phyloP scores from a whole-genome alignment of 495 filamentous ascomycete genomes.

The Saxophila tyrrhenica region DNA sequence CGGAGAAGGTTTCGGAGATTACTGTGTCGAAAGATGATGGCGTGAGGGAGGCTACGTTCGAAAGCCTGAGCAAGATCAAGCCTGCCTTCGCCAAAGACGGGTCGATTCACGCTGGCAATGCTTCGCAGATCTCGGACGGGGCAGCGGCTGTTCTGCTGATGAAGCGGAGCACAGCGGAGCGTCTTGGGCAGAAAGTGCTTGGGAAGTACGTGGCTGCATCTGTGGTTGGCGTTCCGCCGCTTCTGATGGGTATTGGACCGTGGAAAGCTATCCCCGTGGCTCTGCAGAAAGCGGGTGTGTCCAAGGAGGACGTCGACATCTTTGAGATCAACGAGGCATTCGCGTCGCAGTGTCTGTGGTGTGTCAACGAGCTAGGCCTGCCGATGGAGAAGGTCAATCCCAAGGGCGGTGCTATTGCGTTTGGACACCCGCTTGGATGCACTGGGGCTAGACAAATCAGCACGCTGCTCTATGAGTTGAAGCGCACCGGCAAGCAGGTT shows the following conservation, averaged over 20 bases:
- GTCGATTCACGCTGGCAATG: conserved; percentile 91
- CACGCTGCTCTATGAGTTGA: conserved; percentile 80
- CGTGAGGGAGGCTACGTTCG: conserved; percentile 69
- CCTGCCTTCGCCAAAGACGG: conserved; percentile 87
- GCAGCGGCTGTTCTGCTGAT: conserved; percentile 92
- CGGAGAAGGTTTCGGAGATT: conserved; percentile 72
- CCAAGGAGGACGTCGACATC: conserved; percentile 86
- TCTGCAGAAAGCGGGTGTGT: conserved; percentile 72
- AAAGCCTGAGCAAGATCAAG: conserved; percentile 78
- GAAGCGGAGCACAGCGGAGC: conserved; percentile 85
- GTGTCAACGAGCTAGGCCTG: conserved; percentile 74
- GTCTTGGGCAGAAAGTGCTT: conserved; percentile 74
- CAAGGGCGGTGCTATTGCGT: conserved; percentile 84
- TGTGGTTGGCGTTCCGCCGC: conserved; percentile 78
- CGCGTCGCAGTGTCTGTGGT: conserved; percentile 89
- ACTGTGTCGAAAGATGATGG: conserved; percentile 83
- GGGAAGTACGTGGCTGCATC: conserved; percentile 80
- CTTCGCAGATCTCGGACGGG: conserved; percentile 88
- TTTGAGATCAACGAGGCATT: conserved; percentile 99
- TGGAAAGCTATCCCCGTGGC: conserved; percentile 94
- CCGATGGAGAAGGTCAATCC: conserved; percentile 82
- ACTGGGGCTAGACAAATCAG: conserved; percentile 89
- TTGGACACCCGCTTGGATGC: conserved; percentile 91
- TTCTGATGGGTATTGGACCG: conserved; percentile 92
- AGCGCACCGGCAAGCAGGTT: conserved; percentile 66